Percentiles rank a stretch among this genome's conserved stretches.
Conservation (phyloP, 495 filamentous ascomycete species). For the Eremomyces bilateralis region DNA sequence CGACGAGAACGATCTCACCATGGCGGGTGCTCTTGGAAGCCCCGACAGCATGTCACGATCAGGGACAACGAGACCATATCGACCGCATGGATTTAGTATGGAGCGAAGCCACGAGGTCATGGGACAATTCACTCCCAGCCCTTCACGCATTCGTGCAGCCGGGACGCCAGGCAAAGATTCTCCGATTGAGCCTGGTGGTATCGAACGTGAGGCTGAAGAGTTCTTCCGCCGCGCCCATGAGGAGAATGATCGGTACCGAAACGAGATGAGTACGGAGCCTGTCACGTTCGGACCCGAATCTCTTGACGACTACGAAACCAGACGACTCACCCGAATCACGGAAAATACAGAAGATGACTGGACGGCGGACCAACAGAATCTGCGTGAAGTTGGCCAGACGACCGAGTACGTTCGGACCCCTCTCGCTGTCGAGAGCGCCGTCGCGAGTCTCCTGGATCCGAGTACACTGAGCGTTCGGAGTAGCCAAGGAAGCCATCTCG, state of each 20-base stretch:
- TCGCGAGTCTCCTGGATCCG: constrained; percentile 67
- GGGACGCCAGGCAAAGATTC: no score
- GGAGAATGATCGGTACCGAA: constrained; percentile 30
- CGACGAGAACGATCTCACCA: no score
- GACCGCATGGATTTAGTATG: constrained; percentile 29
- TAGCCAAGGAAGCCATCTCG: constrained; percentile 7
- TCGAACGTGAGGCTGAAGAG: constrained; percentile 24
- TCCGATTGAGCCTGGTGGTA: no score
- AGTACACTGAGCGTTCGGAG: constrained; percentile 41
- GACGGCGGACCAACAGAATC: constrained; percentile 40
- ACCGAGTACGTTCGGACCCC: constrained; percentile 52
- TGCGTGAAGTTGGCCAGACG: constrained; percentile 46
- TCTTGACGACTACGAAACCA: no score
- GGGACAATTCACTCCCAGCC: no score
- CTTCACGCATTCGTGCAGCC: no score
- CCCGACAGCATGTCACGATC: no score
- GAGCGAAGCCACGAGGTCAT: constrained; percentile 26
- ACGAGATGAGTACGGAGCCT: constrained; percentile 21
- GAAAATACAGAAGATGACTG: constrained; percentile 46
- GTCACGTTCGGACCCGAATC: no score
- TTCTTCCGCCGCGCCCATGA: constrained; percentile 33
- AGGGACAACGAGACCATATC: constrained; percentile 27
- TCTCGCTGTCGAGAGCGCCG: constrained; percentile 60
- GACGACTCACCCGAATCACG: constrained; percentile 25
- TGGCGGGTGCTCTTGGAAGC: no score